These are phyloP conservation scores for Trichoderma breve DNA, from an alignment of 2,329 filamentous ascomycete genomes.

Conservation along the genomic window DNA sequence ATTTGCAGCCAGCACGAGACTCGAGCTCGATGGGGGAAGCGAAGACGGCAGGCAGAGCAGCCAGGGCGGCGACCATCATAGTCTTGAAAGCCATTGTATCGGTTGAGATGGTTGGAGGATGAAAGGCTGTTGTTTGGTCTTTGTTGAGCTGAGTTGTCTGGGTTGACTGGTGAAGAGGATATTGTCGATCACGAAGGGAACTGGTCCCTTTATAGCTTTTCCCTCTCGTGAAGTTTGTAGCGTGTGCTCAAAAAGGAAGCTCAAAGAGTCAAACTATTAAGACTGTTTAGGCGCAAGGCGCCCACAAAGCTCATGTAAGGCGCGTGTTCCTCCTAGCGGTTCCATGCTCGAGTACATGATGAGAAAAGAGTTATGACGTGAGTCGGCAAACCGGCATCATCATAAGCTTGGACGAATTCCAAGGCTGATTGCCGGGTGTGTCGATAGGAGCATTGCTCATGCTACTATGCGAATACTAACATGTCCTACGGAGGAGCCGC, in stretches of 20 bases:
- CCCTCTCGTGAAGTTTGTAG: not conserved
- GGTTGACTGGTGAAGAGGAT: not conserved
- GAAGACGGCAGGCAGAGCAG: conserved; percentile 3
- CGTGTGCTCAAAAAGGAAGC: conserved; percentile 1
- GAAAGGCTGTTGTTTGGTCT: not conserved
- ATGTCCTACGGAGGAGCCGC: not conserved
- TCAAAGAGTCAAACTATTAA: not conserved
- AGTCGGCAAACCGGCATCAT: conserved; percentile 2
- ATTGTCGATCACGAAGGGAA: not conserved
- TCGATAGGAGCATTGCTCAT: not conserved
- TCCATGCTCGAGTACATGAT: not conserved
- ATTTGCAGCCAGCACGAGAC: not conserved
- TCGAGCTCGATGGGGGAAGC: conserved; percentile 2
- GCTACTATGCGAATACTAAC: not conserved
- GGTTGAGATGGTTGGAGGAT: not conserved
- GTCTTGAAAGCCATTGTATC: conserved; percentile 16
- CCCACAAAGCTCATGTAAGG: not conserved
- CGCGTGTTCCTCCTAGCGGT: not conserved
- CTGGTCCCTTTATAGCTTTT: conserved; percentile 7
- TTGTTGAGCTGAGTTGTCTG: not conserved
- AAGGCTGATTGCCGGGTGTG: not conserved
- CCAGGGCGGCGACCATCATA: conserved; percentile 10
- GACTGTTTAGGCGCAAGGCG: not conserved
- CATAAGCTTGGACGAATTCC: not conserved
- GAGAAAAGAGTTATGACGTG: not conserved